Evolutionary conservation across 1,284 basidiomycete genomes (phyloP), one percentile per base, ranked within the genome.

Genomic region (Thelephora terrestris): DNA sequence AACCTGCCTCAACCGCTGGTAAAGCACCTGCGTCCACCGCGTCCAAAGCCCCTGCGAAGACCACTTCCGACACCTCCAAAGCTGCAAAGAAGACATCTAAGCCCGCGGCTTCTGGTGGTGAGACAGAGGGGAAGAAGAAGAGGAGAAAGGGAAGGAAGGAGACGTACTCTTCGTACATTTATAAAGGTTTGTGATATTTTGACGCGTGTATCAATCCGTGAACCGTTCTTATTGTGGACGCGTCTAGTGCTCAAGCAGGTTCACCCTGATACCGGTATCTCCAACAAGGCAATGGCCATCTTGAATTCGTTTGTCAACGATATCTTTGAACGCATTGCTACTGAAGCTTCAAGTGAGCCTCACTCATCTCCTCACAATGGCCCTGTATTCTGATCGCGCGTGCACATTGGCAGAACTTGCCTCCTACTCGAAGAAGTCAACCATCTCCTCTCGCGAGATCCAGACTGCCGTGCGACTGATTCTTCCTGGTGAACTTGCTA

Each of bases 261-360:
- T 52, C 92, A 96, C 75, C 93, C 92, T 50, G 93, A 96, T 65
- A 95, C 90, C 55, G 93, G 93, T 81, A 94, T 95, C 68, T 86
- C 88, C 53, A 95, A 94, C 81, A 96, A 94, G 76, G 92, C 91
- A 38, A 96, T 96, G 92, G 81, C 85, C 50, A 89, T 96, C 62
- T 71, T 96, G 43, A 95, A 95, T 78, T 90, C 85, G 49, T 93
- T 92, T 55, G 89, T 93, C 60, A 90, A 90, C 57, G 90, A 93
- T 58, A 90, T 95, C 68, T 95, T 94, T 57, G 91, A 95, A 71
- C 85, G 90, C 46, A 91, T 95, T 59, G 91, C 92, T 14, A 79
- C 78, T 37, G 92, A 96, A 66, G 91, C 89, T 14, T 88, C 85
- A 57, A 91, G 78, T 82, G 52, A 58, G 79, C 78, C 38, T 55